Percentiles rank a stretch among this genome's conserved stretches.
Conservation (phyloP, 2,329 filamentous ascomycete species). For the Calonectria ilicicola region DNA sequence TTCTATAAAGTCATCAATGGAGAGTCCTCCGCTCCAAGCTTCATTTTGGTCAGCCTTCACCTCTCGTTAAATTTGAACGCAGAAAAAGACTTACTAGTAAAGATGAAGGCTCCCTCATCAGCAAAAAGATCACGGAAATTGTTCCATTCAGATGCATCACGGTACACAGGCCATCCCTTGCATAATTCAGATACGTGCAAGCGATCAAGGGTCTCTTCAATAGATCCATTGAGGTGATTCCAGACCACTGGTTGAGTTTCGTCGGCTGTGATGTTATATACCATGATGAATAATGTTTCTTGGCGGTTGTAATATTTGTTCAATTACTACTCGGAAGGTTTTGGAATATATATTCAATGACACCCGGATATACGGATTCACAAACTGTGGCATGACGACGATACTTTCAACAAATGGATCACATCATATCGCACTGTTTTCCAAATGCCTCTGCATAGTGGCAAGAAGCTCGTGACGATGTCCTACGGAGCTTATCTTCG, state of each 20-base stretch:
- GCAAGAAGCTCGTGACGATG: background rate
- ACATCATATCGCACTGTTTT: background rate
- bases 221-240: background rate
- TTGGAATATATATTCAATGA: background rate
- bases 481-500: background rate
- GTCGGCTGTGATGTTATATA: slow-evolving; percentile 15
- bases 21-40: slow-evolving; percentile 57
- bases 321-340: background rate
- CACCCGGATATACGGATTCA: slow-evolving; percentile 6
- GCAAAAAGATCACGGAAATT: slow-evolving; percentile 6
- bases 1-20: slow-evolving; percentile 42
- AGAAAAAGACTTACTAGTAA: background rate
- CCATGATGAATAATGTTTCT: background rate
- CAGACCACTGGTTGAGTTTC: slow-evolving; percentile 14
- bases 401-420: background rate
- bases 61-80: background rate
- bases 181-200: slow-evolving; percentile 5
- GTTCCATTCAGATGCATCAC: slow-evolving; percentile 15
- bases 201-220: slow-evolving; percentile 1
- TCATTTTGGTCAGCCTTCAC: background rate
- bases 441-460: background rate
- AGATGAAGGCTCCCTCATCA: slow-evolving; percentile 2
- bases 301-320: background rate
- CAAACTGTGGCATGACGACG: background rate
- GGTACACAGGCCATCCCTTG: slow-evolving; percentile 16